Evolutionary conservation across 768 basidiomycete species (phyloP).

Genomic region (Lactifluus piperatus): DNA sequence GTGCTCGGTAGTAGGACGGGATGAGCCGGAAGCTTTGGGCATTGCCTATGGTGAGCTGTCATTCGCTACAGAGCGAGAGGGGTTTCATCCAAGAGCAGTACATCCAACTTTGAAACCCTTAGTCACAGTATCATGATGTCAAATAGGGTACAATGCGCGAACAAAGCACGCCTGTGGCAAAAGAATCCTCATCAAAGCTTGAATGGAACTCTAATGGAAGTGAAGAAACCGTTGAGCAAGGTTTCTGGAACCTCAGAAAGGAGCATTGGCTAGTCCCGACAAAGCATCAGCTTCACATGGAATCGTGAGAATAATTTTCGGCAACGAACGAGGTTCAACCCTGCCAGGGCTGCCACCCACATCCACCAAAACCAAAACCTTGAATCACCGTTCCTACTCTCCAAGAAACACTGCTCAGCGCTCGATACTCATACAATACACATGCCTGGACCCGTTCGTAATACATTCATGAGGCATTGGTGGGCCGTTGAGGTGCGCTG

Average conservation of each 20-base stretch:
- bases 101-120: not conserved
- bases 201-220: too few relatives aligned
- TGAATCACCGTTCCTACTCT: not conserved
- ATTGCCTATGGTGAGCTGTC: not conserved
- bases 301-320: conserved; percentile 2
- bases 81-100: not conserved
- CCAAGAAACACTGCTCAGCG: not conserved
- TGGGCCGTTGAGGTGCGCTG: conserved; percentile 20
- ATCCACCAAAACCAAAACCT: not conserved
- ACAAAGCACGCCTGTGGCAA: not conserved
- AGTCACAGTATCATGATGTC: too few relatives aligned
- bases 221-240: too few relatives aligned
- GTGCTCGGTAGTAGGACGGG: not conserved
- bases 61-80: not conserved
- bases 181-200: not conserved
- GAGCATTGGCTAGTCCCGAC: too few relatives aligned
- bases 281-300: too few relatives aligned
- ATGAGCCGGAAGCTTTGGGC: not conserved
- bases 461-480: conserved; percentile 18
- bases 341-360: too few relatives aligned
- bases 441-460: conserved; percentile 10
- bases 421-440: not conserved
- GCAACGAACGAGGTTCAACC: conserved; percentile 3
- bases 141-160: not conserved
- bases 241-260: too few relatives aligned